phyloP scores from a whole-genome alignment of 768 basidiomycete species.

The Mycena crocata region DNA sequence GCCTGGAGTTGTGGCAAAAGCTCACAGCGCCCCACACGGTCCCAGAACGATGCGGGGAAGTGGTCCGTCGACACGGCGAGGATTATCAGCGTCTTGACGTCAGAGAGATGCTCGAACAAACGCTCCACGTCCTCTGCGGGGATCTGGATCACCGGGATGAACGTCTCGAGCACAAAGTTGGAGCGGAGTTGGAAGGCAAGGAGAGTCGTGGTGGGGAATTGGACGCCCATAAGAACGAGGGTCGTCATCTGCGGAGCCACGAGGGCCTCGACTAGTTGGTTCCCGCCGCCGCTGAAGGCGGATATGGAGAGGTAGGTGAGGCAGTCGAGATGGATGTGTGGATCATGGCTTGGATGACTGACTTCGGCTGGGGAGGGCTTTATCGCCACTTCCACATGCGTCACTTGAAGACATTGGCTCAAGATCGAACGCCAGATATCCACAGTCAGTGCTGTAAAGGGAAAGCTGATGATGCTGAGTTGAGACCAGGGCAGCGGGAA shows the following conservation, averaged over 20 bases:
- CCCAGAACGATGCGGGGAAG: conserved; percentile 20
- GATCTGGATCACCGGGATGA: neutral
- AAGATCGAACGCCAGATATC: conserved; percentile 3
- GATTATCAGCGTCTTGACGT: neutral
- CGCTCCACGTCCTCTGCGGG: neutral
- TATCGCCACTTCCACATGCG: neutral
- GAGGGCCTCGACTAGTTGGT: conserved; percentile 4
- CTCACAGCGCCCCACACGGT: conserved; percentile 12
- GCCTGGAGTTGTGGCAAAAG: conserved; percentile 2
- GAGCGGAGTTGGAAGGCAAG: conserved; percentile 12
- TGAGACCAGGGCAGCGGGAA: conserved; percentile 15
- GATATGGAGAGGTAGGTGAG: conserved; percentile 10
- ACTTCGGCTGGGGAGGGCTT: neutral
- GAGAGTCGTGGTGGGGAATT: neutral
- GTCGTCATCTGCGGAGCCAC: neutral
- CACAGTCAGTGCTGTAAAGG: conserved; percentile 1
- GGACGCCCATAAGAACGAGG: neutral
- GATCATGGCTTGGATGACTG: neutral
- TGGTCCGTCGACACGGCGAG: conserved; percentile 10
- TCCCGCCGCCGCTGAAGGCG: conserved; percentile 11
- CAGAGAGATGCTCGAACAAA: neutral
- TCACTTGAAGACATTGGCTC: conserved; percentile 2
- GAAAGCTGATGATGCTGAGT: conserved; percentile 7
- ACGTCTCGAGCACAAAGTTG: neutral
- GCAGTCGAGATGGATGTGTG: neutral